Evolutionary conservation across 2,329 filamentous ascomycete species (phyloP).

Genomic region (Blastomyces emzantsi): DNA sequence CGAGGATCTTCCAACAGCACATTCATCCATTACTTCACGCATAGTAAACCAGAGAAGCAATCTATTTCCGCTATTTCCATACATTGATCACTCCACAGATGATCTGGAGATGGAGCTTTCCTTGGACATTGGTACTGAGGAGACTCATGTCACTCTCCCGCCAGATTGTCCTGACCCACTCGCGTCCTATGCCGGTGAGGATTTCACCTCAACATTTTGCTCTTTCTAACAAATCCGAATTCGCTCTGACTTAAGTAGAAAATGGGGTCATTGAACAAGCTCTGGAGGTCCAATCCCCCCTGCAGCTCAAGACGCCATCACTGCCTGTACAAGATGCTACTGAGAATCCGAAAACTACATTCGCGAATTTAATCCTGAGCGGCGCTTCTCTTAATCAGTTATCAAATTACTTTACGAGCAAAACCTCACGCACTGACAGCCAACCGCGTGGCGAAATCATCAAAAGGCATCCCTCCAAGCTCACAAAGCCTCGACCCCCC

Average conservation of each 20-base stretch:
- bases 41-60: constrained; percentile 7
- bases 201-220: not conserved
- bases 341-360: not conserved
- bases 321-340: not conserved
- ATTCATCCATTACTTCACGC: constrained; percentile 19
- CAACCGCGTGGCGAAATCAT: not conserved
- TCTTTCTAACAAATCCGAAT: not conserved
- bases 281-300: not conserved
- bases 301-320: not conserved
- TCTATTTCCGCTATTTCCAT: not conserved
- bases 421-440: not conserved
- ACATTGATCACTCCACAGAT: not conserved
- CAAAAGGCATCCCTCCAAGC: not conserved
- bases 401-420: constrained; percentile 1
- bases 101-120: not conserved
- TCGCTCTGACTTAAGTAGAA: constrained; percentile 4
- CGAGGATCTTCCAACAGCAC: constrained; percentile 17
- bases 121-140: not conserved
- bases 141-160: not conserved
- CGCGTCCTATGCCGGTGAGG: not conserved
- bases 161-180: not conserved
- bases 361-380: not conserved
- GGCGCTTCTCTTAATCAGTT: not conserved
- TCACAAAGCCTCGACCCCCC: not conserved
- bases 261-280: not conserved